Conservation (phyloP, 345 rosid genomes). For the Populus deltoides region DNA sequence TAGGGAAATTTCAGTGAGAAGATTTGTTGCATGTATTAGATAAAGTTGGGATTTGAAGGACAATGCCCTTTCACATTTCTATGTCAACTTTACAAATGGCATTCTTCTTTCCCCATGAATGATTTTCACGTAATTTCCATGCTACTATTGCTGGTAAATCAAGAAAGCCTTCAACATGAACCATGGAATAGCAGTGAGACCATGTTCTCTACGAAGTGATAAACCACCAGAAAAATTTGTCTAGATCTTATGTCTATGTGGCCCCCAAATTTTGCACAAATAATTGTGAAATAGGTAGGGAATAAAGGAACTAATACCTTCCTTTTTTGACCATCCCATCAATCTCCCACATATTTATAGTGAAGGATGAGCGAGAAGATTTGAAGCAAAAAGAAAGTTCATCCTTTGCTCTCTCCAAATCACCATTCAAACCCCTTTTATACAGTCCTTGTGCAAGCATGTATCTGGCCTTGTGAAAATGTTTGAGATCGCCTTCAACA, state of each 20-base stretch:
- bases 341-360: conserved; percentile 99
- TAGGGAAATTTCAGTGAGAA: background rate
- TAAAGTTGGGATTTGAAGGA: background rate
- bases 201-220: background rate
- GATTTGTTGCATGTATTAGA: background rate
- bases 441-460: conserved; percentile 91
- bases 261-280: background rate
- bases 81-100: background rate
- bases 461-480: conserved; percentile 95
- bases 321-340: conserved; percentile 97
- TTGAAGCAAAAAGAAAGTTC: conserved; percentile 92
- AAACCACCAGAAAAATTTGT: background rate
- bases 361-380: conserved; percentile 87
- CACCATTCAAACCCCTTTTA: conserved; percentile 63
- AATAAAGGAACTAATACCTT: conserved; percentile 44
- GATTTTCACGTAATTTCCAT: background rate
- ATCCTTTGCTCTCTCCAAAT: conserved; percentile 87
- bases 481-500: conserved; percentile 94
- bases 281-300: background rate
- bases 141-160: background rate
- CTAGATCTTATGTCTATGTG: background rate
- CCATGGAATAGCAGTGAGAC: background rate
- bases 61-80: background rate
- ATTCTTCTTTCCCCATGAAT: background rate
- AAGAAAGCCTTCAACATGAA: background rate